Base-by-base conservation (phyloP, 768 basidiomycete genomes). In the Mycena crocata region DNA sequence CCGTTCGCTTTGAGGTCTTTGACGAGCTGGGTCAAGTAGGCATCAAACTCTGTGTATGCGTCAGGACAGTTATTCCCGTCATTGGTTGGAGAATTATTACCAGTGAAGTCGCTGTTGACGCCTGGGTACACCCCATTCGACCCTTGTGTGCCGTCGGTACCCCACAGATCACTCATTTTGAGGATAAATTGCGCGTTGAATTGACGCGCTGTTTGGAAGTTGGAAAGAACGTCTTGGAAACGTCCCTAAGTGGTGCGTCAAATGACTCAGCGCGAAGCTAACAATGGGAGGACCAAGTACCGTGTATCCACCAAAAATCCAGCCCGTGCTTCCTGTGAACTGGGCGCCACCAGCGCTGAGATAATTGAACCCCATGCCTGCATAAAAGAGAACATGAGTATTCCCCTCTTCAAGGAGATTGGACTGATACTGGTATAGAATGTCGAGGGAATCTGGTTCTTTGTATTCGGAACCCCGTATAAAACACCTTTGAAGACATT, bases 291-390 rank as follows among this genome's bases (percentile, higher is more conserved):
- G 17, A 12, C 10, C 17, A 31, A 10, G 17, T 37, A 62, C 70
- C 2, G 62, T 62, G 35, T 64, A 67, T 37, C 72, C 65, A 23
- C 72, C 72, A 31, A 62, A 69, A 14, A 73, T 73, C 72, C 72
- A 73, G 1, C 72, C 72, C 5, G 62, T 56, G 3, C 57, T 54
- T 2, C 31, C 57, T 14, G 48, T 44, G 35, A 65, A 68, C 34
- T 73, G 72, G 26, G 72, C 72, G 6, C 67, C 70, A 31, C 72
- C 70, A 10, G 65, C 67, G 40, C 70, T 71, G 28, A 71, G 59
- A 48, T 73, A 73, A 57, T 73, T 73, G 66, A 73, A 69, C 1
- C 72, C 72, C 66, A 73, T 73, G 28, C 70, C 72, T 71, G 37
- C 6, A 4, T 23, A 23, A 17, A 12, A 32, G 2, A 24, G 28